Conservation (phyloP, 163 green algal species). For the Prototheca cutis region DNA sequence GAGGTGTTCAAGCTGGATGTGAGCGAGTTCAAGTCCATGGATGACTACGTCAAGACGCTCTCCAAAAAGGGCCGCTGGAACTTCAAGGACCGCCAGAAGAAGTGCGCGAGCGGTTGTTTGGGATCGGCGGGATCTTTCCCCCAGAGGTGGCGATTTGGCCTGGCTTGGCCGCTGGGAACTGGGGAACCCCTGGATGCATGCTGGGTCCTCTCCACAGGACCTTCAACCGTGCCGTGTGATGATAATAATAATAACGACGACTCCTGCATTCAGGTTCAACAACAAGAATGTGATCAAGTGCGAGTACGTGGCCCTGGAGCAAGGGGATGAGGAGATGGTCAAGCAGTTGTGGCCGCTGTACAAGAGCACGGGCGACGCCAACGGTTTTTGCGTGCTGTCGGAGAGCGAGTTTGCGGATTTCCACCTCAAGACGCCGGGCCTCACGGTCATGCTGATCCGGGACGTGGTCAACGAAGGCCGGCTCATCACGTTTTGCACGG, state of each 20-base stretch:
- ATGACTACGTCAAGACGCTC: slow-evolving; percentile 29
- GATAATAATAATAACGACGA: too few species aligned
- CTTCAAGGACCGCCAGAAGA: slow-evolving; percentile 36
- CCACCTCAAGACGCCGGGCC: slow-evolving; percentile 19
- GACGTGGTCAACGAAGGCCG: slow-evolving; percentile 4
- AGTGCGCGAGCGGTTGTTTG: too few species aligned
- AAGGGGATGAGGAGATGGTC: slow-evolving; percentile 11
- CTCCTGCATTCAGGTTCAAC: too few species aligned
- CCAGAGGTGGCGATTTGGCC: too few species aligned
- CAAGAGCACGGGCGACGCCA: slow-evolving; percentile 23
- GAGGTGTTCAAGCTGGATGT: slow-evolving; percentile 34
- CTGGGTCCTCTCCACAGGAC: too few species aligned
- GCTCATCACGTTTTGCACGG: slow-evolving; percentile 33
- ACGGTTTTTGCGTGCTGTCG: slow-evolving; percentile 30
- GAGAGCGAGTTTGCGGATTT: slow-evolving; percentile 31
- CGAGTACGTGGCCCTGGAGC: slow-evolving; percentile 19
- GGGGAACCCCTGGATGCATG: too few species aligned
- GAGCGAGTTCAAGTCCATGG: slow-evolving; percentile 18
- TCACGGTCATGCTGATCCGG: slow-evolving; percentile 20
- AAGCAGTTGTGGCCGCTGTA: slow-evolving; percentile 22
- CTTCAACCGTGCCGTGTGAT: too few species aligned
- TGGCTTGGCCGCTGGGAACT: too few species aligned
- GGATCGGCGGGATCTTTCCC: too few species aligned
- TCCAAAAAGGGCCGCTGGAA: slow-evolving; percentile 32
- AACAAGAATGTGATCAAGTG: background rate